Percentiles rank a stretch among this genome's conserved stretches.
Evolutionary conservation across 495 filamentous ascomycete genomes (phyloP).

Genomic region (Viridothelium virens): DNA sequence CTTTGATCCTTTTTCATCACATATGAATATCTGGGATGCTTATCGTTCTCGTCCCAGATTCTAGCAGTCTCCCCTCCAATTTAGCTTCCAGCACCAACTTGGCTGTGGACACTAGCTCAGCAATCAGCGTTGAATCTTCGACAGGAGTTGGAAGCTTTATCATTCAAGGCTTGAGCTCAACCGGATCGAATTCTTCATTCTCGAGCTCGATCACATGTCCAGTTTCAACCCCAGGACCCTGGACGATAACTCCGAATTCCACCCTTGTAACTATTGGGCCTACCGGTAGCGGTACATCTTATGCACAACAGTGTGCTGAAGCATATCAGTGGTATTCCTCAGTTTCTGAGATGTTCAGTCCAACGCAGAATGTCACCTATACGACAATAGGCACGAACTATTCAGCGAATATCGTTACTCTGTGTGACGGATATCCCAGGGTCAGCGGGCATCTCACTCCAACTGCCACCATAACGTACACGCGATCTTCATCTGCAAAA

Average conservation of each 20-base stretch:
- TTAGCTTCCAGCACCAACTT: background rate
- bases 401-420: conserved; percentile 4
- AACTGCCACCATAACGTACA: background rate
- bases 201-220: background rate
- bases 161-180: background rate
- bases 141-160: background rate
- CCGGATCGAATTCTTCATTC: background rate
- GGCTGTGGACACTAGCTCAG: background rate
- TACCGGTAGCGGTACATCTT: background rate
- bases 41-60: background rate
- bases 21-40: background rate
- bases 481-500: background rate
- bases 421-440: conserved; percentile 14
- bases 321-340: background rate
- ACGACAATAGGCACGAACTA: conserved; percentile 5
- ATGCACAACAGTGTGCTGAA: conserved; percentile 6
- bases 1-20: background rate
- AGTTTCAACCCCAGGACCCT: background rate
- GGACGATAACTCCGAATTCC: background rate
- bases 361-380: background rate
- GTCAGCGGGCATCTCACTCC: conserved; percentile 11
- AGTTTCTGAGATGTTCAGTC: too few species aligned
- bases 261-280: background rate
- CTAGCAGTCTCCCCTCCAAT: background rate
- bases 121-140: background rate